Conservation (phyloP, 2,329 filamentous ascomycete genomes). For the Colletotrichum graminicola region DNA sequence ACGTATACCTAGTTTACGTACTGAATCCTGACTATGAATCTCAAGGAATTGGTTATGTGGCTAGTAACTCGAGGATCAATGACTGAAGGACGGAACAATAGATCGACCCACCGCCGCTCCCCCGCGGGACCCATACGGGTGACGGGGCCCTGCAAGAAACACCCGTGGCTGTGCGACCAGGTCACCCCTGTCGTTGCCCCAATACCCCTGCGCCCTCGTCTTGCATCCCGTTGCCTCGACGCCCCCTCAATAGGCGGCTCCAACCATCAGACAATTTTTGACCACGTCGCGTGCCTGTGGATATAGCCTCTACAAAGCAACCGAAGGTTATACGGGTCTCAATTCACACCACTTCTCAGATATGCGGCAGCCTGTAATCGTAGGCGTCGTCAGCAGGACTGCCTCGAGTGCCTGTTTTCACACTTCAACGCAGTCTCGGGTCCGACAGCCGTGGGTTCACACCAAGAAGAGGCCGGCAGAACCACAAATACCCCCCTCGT, state of each 20-base stretch:
- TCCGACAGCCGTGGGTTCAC: slow-evolving; percentile 18
- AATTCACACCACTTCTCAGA: background rate
- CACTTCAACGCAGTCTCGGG: slow-evolving; percentile 9
- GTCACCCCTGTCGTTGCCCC: slow-evolving; percentile 31
- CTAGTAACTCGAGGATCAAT: background rate
- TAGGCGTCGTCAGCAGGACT: slow-evolving; percentile 10
- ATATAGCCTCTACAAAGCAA: slow-evolving; percentile 15
- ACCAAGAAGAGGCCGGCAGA: slow-evolving; percentile 26
- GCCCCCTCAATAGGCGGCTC: slow-evolving; percentile 34
- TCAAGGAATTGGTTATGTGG: background rate
- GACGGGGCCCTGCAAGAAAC: slow-evolving; percentile 34
- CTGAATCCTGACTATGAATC: background rate
- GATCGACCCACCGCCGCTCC: slow-evolving; percentile 32
- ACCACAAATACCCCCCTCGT: slow-evolving; percentile 24
- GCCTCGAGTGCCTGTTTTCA: slow-evolving; percentile 14
- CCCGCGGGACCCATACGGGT: slow-evolving; percentile 36
- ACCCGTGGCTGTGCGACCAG: slow-evolving; percentile 38
- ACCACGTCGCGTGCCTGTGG: slow-evolving; percentile 15
- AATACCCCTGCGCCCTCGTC: slow-evolving; percentile 12
- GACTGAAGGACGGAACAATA: slow-evolving; percentile 24
- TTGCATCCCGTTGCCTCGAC: slow-evolving; percentile 18
- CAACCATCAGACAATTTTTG: slow-evolving; percentile 30
- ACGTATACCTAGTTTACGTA: background rate
- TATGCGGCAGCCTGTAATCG: slow-evolving; percentile 18
- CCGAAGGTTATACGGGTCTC: background rate